A percentile compares a stretch with the other conserved stretches of the same genome.
These are phyloP conservation scores for Candida multigemmis DNA, from an alignment of 805 yeast species.

Conservation along the genomic window DNA sequence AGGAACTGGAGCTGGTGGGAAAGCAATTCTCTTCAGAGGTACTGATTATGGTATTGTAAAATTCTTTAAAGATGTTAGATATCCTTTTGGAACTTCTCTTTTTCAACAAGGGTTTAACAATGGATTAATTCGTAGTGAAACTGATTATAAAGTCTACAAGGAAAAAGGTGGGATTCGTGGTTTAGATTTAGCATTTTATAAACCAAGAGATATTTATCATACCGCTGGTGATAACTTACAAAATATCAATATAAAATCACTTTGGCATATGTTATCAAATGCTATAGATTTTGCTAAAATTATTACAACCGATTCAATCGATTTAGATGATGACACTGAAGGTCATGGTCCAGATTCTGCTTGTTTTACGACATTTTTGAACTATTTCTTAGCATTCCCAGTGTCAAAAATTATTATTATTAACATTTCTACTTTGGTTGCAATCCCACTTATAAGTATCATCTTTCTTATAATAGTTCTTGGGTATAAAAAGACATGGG, in stretches of 20 bases:
- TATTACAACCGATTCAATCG: conserved; percentile 25
- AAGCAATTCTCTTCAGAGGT: conserved; percentile 75
- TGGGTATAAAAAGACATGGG: conserved; percentile 40
- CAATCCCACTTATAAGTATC: conserved; percentile 45
- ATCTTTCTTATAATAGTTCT: conserved; percentile 39
- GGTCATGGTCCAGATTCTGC: conserved; percentile 26
- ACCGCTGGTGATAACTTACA: conserved; percentile 64
- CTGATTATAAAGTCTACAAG: conserved; percentile 72
- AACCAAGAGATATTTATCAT: conserved; percentile 78
- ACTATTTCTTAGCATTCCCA: conserved; percentile 49
- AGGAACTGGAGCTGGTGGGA: conserved; percentile 90
- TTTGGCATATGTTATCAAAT: conserved; percentile 79
- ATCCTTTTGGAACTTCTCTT: conserved; percentile 72
- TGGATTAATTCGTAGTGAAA: conserved; percentile 66
- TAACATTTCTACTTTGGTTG: conserved; percentile 43
- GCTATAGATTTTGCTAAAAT: conserved; percentile 50
- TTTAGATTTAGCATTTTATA: conserved; percentile 81
- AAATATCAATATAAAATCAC: conserved; percentile 54
- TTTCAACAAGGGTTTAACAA: conserved; percentile 80
- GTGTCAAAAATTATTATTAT: conserved; percentile 37
- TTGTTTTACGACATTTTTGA: conserved; percentile 57
- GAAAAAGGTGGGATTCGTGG: conserved; percentile 65
- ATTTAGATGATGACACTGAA: conserved; percentile 10
- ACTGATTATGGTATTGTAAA: conserved; percentile 66
- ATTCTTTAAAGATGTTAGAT: conserved; percentile 43